Conservation (phyloP, 2,329 filamentous ascomycete genomes). For the Cercospora sp. region DNA sequence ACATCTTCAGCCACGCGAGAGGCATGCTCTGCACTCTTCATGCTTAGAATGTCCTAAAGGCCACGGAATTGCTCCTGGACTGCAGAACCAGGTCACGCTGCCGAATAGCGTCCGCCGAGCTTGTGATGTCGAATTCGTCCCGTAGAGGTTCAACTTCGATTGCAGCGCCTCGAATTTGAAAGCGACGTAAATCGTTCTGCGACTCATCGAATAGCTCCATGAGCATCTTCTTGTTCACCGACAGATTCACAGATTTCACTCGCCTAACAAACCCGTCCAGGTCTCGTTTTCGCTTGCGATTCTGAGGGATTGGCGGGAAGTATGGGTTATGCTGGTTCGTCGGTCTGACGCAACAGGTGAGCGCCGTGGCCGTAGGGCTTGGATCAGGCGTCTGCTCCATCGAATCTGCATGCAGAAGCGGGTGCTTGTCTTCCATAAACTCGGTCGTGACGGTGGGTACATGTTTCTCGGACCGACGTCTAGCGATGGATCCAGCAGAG, state of each 20-base stretch:
- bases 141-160: constrained; percentile 3
- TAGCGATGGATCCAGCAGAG: constrained; percentile 13
- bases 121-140: not conserved
- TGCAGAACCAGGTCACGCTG: not conserved
- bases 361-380: not conserved
- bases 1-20: not conserved
- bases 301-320: not conserved
- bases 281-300: constrained; percentile 9
- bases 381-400: not conserved
- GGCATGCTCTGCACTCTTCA: not conserved
- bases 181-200: constrained; percentile 15
- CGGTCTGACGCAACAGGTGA: not conserved
- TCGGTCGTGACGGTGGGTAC: not conserved
- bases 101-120: constrained; percentile 11
- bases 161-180: constrained; percentile 7
- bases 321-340: constrained; percentile 9
- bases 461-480: constrained; percentile 9
- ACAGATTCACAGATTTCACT: constrained; percentile 13
- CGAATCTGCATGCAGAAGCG: not conserved
- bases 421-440: not conserved
- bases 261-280: constrained; percentile 3
- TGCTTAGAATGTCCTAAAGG: not conserved
- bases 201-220: constrained; percentile 15
- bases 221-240: constrained; percentile 14
- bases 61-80: not conserved